These are phyloP conservation scores for Boletus sp. DNA, from an alignment of 768 basidiomycete genomes.

Conservation along the genomic window DNA sequence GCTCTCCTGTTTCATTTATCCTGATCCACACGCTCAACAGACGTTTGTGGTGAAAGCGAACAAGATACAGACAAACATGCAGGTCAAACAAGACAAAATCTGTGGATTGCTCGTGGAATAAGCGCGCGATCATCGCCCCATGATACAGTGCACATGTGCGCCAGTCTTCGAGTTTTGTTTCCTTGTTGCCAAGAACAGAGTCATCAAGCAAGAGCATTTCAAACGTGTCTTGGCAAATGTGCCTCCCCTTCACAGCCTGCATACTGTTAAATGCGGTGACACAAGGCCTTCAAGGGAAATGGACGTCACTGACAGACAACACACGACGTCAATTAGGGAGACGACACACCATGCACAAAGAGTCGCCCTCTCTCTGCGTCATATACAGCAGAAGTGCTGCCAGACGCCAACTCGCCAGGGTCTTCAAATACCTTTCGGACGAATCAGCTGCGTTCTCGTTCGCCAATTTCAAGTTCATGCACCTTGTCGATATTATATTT, in stretches of 20 bases:
- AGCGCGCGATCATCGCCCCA: background rate
- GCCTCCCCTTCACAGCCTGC: conserved; percentile 20
- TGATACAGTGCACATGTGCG: background rate
- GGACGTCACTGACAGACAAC: conserved; percentile 4
- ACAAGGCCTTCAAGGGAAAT: conserved; percentile 25
- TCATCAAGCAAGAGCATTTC: background rate
- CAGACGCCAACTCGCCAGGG: conserved; percentile 54
- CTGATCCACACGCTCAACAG: background rate
- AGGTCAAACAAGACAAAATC: conserved; percentile 1
- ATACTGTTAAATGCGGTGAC: conserved; percentile 35
- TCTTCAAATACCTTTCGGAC: conserved; percentile 60
- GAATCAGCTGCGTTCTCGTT: background rate
- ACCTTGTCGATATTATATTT: conserved; percentile 62
- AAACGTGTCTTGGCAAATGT: background rate
- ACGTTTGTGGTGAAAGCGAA: background rate
- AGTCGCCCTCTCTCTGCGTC: conserved; percentile 48
- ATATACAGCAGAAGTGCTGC: conserved; percentile 54
- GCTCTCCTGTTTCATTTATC: background rate
- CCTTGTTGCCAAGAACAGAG: background rate
- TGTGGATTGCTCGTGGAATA: background rate
- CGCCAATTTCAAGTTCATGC: conserved; percentile 1
- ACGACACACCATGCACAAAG: conserved; percentile 55
- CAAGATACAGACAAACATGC: background rate
- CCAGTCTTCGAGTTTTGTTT: background rate
- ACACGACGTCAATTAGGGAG: conserved; percentile 1